Base-by-base conservation (phyloP, 495 filamentous ascomycete genomes). In the Pyronema omphalodes region DNA sequence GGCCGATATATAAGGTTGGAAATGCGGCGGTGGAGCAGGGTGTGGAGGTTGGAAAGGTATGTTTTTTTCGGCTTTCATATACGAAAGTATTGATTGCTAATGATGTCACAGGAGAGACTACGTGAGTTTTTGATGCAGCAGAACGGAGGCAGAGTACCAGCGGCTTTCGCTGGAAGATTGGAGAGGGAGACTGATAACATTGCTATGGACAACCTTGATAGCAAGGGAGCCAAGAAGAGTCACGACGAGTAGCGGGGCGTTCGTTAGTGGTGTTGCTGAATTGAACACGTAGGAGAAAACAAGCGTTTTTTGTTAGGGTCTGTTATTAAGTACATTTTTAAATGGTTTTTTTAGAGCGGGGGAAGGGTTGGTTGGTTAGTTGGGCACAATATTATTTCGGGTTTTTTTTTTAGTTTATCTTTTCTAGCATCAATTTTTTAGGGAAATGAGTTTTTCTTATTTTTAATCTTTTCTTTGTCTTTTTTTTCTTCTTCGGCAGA, bases 1-100 rank as follows among this genome's bases (percentile, higher is more conserved):
- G 91, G 1, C 93, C 91, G 1, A 96, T 98, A 72, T 69, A 88
- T 56, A 86, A 89, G 60, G 93, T 98, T 84, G 78, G 77, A 51
- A 85, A 91, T 61, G 91, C 91, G 14, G 93, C 93, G 12, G 78
- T 78, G 11, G 73, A 77, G 57, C 91, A 96, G 69, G 93, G 82
- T 1, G 53, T 94, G 12, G 85, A 89, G 52, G 83, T 95, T 57
- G 86, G 82, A 59, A 94, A 93, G 72, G 82, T 63, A 15, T 14
- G 18, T 47, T 23, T 3, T 23, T 3, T 47, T 15, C 44, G 9
- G 14, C 9, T 9, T 19, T 19, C 44, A 1, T 47, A 3, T 19
- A n/a, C 9, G 9, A n/a, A 23, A 14, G n/a, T 29, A 2, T 29
- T 5, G 9, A 3, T n/a, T 47, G 44, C 44, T 47, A 47, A 47